Evolutionary conservation across 169 alveolate species (phyloP).

Genomic region (Plasmodium falciparum): DNA sequence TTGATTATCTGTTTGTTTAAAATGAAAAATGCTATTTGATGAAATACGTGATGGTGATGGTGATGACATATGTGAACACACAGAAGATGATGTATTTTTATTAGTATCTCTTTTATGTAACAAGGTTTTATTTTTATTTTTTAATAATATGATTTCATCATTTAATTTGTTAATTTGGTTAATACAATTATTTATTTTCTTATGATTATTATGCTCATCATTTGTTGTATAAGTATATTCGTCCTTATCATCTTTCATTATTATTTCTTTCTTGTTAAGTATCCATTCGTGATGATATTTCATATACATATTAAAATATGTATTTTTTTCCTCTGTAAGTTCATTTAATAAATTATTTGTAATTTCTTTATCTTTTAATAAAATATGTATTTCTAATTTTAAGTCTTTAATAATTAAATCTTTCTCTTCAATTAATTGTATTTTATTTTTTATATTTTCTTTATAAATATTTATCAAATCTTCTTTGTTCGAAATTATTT

Average conservation of each 20-base stretch:
- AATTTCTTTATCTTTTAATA: constrained; percentile 10
- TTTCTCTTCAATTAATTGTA: not conserved
- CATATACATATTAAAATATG: constrained; percentile 4
- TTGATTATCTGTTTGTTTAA: too few species aligned
- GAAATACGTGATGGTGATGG: too few species aligned
- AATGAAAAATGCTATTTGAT: too few species aligned
- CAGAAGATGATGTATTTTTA: not conserved
- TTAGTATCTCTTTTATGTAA: too few species aligned
- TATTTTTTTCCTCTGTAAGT: not conserved
- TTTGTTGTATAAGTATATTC: not conserved
- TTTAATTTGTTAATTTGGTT: constrained; percentile 16
- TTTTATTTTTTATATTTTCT: not conserved
- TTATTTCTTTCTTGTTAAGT: not conserved
- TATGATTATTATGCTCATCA: not conserved
- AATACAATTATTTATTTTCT: constrained; percentile 27
- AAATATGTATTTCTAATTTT: not conserved
- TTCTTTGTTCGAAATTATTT: not conserved
- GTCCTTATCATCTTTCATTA: not conserved
- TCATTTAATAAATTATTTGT: constrained; percentile 1
- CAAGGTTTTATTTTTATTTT: not conserved
- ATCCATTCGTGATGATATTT: not conserved
- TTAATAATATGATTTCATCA: constrained; percentile 22
- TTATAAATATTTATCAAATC: not conserved
- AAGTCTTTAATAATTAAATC: constrained; percentile 6
- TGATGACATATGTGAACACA: not conserved